phyloP scores from a whole-genome alignment of 305 asterid species.

The Rubia tinctorum region DNA sequence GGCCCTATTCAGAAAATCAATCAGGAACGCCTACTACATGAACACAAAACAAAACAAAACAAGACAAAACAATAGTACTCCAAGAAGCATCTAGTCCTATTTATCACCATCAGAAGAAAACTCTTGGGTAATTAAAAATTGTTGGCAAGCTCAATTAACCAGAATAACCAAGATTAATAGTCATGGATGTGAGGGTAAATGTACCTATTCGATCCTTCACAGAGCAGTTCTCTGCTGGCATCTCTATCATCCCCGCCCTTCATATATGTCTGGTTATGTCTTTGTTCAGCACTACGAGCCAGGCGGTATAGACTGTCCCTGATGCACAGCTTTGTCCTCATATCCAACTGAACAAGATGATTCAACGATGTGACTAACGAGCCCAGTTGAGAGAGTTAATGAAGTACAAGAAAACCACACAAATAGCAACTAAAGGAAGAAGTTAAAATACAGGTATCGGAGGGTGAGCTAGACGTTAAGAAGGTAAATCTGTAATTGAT shows the following conservation, averaged over 20 bases:
- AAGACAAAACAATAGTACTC: too few relatives aligned
- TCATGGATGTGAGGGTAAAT: conserved; percentile 4
- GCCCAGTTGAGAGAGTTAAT: neutral
- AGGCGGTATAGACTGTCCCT: conserved; percentile 91
- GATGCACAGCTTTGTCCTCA: conserved; percentile 73
- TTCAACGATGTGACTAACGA: conserved; percentile 1
- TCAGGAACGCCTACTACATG: too few relatives aligned
- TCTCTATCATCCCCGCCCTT: conserved; percentile 40
- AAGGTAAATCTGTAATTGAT: neutral
- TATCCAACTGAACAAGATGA: conserved; percentile 66
- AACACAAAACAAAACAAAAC: too few relatives aligned
- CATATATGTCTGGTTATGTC: conserved; percentile 47
- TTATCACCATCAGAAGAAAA: too few relatives aligned
- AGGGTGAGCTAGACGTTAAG: neutral
- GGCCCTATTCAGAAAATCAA: too few relatives aligned
- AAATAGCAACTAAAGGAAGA: neutral
- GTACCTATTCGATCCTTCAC: conserved; percentile 56
- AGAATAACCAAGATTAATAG: neutral
- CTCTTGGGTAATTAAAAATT: neutral
- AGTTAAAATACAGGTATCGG: neutral
- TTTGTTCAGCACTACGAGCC: conserved; percentile 88
- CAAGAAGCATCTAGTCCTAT: too few relatives aligned
- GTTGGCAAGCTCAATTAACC: neutral
- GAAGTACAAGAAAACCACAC: neutral
- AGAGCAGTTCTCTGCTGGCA: conserved; percentile 33